Evolutionary conservation across 2,329 filamentous ascomycete species (phyloP), one percentile per base, ranked within the genome.

Genomic region (Diatrype stigma): DNA sequence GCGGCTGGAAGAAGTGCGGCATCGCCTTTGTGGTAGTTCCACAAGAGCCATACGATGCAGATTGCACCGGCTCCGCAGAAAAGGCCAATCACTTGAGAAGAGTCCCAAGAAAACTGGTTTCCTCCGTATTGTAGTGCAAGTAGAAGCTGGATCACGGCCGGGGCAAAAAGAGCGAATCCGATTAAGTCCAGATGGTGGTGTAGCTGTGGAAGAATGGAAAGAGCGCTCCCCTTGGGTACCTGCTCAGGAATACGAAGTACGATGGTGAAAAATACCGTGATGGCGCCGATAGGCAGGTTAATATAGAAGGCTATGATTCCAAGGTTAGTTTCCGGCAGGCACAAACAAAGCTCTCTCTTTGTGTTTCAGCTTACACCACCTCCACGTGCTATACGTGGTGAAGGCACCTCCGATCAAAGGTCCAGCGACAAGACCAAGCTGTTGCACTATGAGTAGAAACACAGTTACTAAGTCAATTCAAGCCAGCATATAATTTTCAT

Each of bases 61-160:
- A 62, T 56, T 7, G 50, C 46, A 10, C 11, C 49, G 16, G 53
- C 22, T 1, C 57, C 56, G 21, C 50, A 32, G 40, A 64, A 57
- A 3, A 63, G 51, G 1, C 59, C 59, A n/a, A 64, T 61, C 2
- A 64, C 52, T 2, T 42, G 46, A 4, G 56, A 56, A 5, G 54
- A 58, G 2, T 53, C 56, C 66, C 66, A 70, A 1, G 64, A 14
- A 45, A 61, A 64, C 6, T 58, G 56, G 2, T 54, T 56, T 3
- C 65, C 67, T 11, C 66, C 66, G 51, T 55, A 67, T 50, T 67
- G 60, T 0, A 67, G 51, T 11, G 66, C 65, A 11, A 68, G 60
- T 4, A 68, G 52, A 6, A 67, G 35, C 65, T 57, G 14, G 56
- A 68, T 2, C 63, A 62, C 3, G 63, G 55, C n/a, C 60, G 54